Evolutionary conservation across 306 rosid species (phyloP).

Genomic region (Acacia crassicarpa): DNA sequence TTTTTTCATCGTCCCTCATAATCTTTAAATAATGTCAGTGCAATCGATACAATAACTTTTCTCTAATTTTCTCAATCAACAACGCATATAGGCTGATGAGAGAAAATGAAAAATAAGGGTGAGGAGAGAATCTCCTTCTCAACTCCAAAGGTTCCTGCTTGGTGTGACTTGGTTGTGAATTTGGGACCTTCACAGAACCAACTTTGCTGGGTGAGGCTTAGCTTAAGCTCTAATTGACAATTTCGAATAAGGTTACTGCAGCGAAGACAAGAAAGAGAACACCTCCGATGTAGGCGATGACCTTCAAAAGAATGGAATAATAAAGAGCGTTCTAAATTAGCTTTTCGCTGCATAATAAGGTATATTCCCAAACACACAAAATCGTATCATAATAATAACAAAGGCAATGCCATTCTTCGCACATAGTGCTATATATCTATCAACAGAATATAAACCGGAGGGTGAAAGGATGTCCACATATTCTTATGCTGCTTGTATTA

Average conservation of each 20-base stretch:
- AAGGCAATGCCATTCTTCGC: constrained; percentile 24
- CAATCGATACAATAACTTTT: too few relatives aligned
- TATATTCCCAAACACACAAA: constrained; percentile 17
- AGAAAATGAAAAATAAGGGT: too few relatives aligned
- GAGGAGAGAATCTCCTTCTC: too few relatives aligned
- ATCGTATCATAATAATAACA: background rate
- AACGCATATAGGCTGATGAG: too few relatives aligned
- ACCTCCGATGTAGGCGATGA: constrained; percentile 82
- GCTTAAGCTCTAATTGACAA: constrained; percentile 48
- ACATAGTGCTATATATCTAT: constrained; percentile 23
- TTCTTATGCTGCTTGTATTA: constrained; percentile 18
- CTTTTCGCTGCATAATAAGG: constrained; percentile 10
- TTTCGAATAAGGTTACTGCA: constrained; percentile 69
- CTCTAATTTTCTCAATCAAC: too few relatives aligned
- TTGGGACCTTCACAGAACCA: background rate
- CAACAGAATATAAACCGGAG: constrained; percentile 20
- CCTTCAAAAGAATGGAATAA: constrained; percentile 55
- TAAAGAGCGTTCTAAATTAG: background rate
- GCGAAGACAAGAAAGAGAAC: constrained; percentile 94
- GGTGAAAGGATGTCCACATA: constrained; percentile 21
- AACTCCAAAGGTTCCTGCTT: constrained; percentile 9
- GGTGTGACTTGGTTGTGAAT: constrained; percentile 9
- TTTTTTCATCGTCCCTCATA: too few relatives aligned
- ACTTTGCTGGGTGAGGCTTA: background rate
- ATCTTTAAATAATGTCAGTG: too few relatives aligned